Evolutionary conservation across 2,329 filamentous ascomycete species (phyloP).

Genomic region (Periconia macrospinosa): DNA sequence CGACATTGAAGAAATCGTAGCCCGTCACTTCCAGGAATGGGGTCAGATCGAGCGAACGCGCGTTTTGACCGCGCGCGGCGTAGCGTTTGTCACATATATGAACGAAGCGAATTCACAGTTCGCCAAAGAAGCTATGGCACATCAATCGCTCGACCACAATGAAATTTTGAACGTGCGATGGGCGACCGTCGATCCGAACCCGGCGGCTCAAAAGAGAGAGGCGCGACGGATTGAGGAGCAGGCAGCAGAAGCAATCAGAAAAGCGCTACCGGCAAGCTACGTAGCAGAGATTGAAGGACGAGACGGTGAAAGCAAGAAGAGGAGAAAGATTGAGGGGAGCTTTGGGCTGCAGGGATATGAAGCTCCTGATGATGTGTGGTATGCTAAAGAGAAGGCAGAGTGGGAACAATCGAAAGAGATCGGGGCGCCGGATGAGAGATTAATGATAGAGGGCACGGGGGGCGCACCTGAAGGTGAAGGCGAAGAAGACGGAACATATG

Average conservation of each 20-base stretch:
- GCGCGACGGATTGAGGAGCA: slow-evolving; percentile 89
- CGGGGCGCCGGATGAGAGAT: slow-evolving; percentile 58
- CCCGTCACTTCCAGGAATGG: slow-evolving; percentile 96
- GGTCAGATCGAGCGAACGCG: slow-evolving; percentile 86
- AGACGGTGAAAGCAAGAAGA: slow-evolving; percentile 70
- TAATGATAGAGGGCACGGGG: slow-evolving; percentile 50
- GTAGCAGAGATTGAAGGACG: slow-evolving; percentile 92
- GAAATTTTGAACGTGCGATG: slow-evolving; percentile 95
- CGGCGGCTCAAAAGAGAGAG: slow-evolving; percentile 90
- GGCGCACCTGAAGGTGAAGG: slow-evolving; percentile 22
- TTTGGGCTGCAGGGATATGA: slow-evolving; percentile 92
- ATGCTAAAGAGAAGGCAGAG: slow-evolving; percentile 73
- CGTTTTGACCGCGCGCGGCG: slow-evolving; percentile 84
- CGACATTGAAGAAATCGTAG: slow-evolving; percentile 94
- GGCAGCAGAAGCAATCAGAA: slow-evolving; percentile 87
- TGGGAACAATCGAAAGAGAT: slow-evolving; percentile 66
- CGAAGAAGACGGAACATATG: slow-evolving; percentile 35
- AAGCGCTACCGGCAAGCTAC: slow-evolving; percentile 85
- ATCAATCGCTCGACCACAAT: slow-evolving; percentile 86
- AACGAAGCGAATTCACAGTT: slow-evolving; percentile 65
- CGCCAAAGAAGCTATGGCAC: slow-evolving; percentile 84
- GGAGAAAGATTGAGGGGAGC: slow-evolving; percentile 80
- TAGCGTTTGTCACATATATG: slow-evolving; percentile 91
- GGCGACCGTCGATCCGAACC: slow-evolving; percentile 96
- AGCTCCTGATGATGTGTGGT: slow-evolving; percentile 92